Conservation (phyloP, 495 filamentous ascomycete genomes). For the Penicillium egyptiacum region DNA sequence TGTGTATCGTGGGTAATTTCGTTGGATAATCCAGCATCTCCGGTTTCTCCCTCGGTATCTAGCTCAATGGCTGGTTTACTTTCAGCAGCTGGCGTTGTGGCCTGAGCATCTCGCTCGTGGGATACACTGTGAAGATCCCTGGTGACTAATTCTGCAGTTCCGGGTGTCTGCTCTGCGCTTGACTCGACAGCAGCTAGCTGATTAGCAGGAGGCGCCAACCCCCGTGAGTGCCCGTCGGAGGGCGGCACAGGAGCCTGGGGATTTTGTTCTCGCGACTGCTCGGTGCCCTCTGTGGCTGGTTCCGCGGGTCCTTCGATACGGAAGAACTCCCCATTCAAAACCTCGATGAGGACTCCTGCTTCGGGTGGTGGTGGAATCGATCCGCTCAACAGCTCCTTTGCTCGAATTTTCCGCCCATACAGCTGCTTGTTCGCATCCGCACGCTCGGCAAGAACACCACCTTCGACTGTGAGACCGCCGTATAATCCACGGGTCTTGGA, state of each 20-base stretch:
- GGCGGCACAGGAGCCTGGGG: background rate
- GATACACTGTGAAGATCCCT: background rate
- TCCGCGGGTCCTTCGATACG: background rate
- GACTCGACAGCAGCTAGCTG: background rate
- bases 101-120: background rate
- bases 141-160: background rate
- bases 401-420: conserved; percentile 74
- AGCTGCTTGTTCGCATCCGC: conserved; percentile 89
- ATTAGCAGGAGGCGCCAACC: background rate
- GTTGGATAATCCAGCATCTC: background rate
- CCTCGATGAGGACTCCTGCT: conserved; percentile 71
- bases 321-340: conserved; percentile 56
- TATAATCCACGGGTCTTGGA: conserved; percentile 93
- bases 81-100: background rate
- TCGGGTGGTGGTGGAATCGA: conserved; percentile 71
- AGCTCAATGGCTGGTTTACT: background rate
- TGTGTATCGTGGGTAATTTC: background rate
- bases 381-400: conserved; percentile 76
- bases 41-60: background rate
- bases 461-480: conserved; percentile 86
- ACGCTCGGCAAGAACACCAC: conserved; percentile 80
- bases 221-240: background rate
- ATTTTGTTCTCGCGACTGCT: background rate
- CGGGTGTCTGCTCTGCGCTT: background rate
- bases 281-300: background rate